These are phyloP conservation scores for Xylaria arbuscula DNA, from an alignment of 2,329 filamentous ascomycete genomes.

Conservation along the genomic window DNA sequence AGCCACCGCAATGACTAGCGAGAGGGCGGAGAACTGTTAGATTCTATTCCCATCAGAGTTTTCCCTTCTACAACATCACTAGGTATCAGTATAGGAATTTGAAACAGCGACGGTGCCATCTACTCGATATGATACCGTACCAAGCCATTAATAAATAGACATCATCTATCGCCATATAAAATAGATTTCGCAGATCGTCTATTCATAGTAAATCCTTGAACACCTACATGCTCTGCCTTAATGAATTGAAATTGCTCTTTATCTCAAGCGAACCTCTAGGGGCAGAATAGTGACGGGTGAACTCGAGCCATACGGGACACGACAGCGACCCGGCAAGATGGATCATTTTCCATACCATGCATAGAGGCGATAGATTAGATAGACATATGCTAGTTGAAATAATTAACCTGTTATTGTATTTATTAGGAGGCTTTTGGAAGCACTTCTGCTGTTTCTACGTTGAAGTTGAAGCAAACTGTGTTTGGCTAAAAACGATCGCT, in stretches of 20 bases:
- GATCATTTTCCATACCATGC: slow-evolving; percentile 11
- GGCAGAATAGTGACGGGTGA: slow-evolving; percentile 32
- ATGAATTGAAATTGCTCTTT: slow-evolving; percentile 46
- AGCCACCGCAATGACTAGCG: slow-evolving; percentile 32
- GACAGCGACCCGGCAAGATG: slow-evolving; percentile 14
- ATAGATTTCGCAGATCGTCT: slow-evolving; percentile 20
- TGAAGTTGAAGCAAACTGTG: slow-evolving; percentile 1
- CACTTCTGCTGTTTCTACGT: background rate
- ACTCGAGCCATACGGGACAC: slow-evolving; percentile 33
- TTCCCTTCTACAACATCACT: slow-evolving; percentile 45
- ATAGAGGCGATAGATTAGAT: background rate
- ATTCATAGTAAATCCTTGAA: slow-evolving; percentile 20
- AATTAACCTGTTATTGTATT: background rate
- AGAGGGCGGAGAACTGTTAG: slow-evolving; percentile 35
- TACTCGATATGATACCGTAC: slow-evolving; percentile 4
- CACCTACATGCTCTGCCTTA: slow-evolving; percentile 38
- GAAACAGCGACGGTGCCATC: background rate
- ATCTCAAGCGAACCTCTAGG: slow-evolving; percentile 41
- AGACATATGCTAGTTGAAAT: slow-evolving; percentile 5
- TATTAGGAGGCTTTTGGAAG: background rate
- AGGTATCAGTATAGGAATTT: background rate
- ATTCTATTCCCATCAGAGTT: slow-evolving; percentile 35
- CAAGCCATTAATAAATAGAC: slow-evolving; percentile 17
- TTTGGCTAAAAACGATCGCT: background rate
- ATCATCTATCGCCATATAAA: slow-evolving; percentile 27